These are phyloP conservation scores for Actinomucor elegans DNA, from an alignment of 371 early-diverging fungal species.

Conservation along the genomic window DNA sequence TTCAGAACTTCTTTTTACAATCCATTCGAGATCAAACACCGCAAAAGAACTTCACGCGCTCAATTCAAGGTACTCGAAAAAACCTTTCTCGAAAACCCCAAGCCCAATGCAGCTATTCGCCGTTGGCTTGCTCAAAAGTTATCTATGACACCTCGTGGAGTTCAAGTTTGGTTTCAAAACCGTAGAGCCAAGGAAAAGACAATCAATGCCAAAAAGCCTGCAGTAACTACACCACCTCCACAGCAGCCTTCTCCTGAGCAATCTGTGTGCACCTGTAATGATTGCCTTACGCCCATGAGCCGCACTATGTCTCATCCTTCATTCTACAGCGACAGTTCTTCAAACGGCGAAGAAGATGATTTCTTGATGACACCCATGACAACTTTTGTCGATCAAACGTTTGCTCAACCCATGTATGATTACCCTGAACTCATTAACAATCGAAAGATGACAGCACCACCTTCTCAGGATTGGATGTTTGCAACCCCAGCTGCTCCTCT, in stretches of 20 bases:
- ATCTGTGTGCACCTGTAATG: constrained; percentile 6
- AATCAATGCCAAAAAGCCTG: not conserved
- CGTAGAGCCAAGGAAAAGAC: constrained; percentile 79
- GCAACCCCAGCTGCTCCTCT: too few species aligned
- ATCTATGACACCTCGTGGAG: constrained; percentile 84
- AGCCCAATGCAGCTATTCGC: constrained; percentile 67
- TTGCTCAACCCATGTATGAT: constrained; percentile 1
- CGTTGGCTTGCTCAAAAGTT: constrained; percentile 68
- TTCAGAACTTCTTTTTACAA: constrained; percentile 61
- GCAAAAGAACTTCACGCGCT: constrained; percentile 66
- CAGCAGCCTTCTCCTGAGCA: not conserved
- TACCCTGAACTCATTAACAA: constrained; percentile 11
- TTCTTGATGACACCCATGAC: constrained; percentile 28
- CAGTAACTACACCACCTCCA: not conserved
- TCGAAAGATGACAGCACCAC: not conserved
- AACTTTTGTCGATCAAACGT: constrained; percentile 11
- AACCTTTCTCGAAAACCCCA: constrained; percentile 68
- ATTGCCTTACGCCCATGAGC: constrained; percentile 20
- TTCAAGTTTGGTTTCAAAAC: constrained; percentile 99
- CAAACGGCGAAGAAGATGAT: constrained; percentile 21
- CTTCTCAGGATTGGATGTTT: not conserved
- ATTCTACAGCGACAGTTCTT: constrained; percentile 16
- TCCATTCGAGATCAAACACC: constrained; percentile 77
- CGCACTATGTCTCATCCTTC: constrained; percentile 21
- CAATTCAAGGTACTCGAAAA: constrained; percentile 71